A percentile compares a stretch with the other conserved stretches of the same genome.
Evolutionary conservation across 179 eudicot genomes (phyloP).

Genomic region (Silene coronaria): DNA sequence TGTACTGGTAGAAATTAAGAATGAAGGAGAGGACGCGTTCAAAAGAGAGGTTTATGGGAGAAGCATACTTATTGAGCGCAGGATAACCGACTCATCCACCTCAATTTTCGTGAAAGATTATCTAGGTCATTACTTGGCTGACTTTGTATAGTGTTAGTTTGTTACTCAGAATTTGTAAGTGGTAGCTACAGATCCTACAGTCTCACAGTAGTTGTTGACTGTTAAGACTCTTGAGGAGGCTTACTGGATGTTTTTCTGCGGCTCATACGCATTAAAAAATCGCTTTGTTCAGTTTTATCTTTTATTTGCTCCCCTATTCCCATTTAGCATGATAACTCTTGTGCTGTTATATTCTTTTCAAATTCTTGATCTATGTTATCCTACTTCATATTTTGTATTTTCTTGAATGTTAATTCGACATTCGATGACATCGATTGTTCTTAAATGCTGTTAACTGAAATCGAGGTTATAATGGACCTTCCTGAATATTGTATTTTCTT

Average conservation of each 20-base stretch:
- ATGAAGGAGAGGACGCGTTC: conserved; percentile 88
- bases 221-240: background rate
- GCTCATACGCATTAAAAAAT: background rate
- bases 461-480: background rate
- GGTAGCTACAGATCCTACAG: background rate
- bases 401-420: background rate
- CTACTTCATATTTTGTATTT: background rate
- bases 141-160: background rate
- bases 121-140: conserved; percentile 47
- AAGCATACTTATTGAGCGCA: conserved; percentile 66
- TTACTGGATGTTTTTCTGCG: background rate
- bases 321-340: background rate
- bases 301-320: background rate
- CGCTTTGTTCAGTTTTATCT: background rate
- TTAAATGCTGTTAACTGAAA: background rate
- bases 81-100: conserved; percentile 62
- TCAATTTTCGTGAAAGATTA: conserved; percentile 53
- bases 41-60: conserved; percentile 79
- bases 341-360: background rate
- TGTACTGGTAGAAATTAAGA: conserved; percentile 71
- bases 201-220: background rate
- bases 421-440: background rate
- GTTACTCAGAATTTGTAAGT: background rate
- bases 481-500: conserved; percentile 1
- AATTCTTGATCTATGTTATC: background rate